These are phyloP conservation scores for Rhodotorula sp. DNA, from an alignment of 1,284 basidiomycete genomes.

Conservation along the genomic window DNA sequence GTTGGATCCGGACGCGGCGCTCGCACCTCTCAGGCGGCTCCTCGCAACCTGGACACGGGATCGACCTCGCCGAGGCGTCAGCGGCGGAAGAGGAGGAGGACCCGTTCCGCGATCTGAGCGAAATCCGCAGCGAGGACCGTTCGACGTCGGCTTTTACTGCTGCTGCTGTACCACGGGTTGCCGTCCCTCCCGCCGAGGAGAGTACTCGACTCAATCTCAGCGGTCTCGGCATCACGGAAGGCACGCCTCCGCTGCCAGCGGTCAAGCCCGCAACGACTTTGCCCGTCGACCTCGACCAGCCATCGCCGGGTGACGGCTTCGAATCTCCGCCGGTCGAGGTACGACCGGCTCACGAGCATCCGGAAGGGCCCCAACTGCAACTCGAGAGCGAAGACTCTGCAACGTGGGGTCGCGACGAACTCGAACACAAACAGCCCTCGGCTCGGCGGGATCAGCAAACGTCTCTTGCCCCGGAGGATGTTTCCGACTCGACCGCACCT, in stretches of 20 bases:
- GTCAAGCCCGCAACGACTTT: not conserved
- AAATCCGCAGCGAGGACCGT: slow-evolving; percentile 2
- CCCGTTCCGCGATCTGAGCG: slow-evolving; percentile 34
- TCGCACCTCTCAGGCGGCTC: not conserved
- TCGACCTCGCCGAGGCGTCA: not conserved
- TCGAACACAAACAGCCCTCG: not conserved
- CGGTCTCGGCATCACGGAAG: slow-evolving; percentile 35
- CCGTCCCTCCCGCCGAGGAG: not conserved
- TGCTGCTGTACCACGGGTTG: not conserved
- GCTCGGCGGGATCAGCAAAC: slow-evolving; percentile 37
- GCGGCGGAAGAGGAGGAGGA: slow-evolving; percentile 28
- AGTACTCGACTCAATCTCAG: slow-evolving; percentile 6
- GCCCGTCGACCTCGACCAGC: not conserved
- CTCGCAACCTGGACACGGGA: not conserved
- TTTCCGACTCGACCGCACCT: slow-evolving; percentile 25
- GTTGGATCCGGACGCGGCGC: slow-evolving; percentile 65
- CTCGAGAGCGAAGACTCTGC: slow-evolving; percentile 29
- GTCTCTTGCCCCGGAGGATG: slow-evolving; percentile 41
- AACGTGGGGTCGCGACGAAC: slow-evolving; percentile 10
- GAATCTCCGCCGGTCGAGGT: slow-evolving; percentile 12
- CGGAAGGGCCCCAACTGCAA: slow-evolving; percentile 4
- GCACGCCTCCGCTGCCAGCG: slow-evolving; percentile 20
- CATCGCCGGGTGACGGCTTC: slow-evolving; percentile 21
- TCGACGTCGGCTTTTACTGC: not conserved
- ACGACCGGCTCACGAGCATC: not conserved